Evolutionary conservation across 768 basidiomycete species (phyloP), one percentile per base, ranked within the genome.

Genomic region (Paxillus rubicundulus): DNA sequence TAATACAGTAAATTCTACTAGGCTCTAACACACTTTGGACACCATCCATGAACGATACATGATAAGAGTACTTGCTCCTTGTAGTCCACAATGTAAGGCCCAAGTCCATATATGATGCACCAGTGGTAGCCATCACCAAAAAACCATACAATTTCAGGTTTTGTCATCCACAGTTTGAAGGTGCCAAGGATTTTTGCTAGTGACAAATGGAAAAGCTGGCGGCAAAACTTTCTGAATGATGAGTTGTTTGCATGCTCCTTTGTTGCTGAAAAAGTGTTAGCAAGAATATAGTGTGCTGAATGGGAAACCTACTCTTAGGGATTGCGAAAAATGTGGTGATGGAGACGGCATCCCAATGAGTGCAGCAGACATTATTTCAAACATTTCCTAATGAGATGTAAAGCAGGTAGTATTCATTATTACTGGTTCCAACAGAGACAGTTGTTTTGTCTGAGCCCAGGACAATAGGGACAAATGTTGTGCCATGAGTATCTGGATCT

Each of bases 321-420:
- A 71, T 69, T 9, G 63, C 52, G 21, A 68, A 52, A 51, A 74
- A 73, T 1, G 54, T 67, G n/a, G 71, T 52, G 9, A 69, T 49
- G 0, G 51, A 47, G 7, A 57, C 24, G 1, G 53, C 48, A 44
- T 55, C 30, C 0, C 33, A 7, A 32, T 58, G 50, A 21, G 55
- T 50, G 18, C n/a, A 10, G 17, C n/a, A 14, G 7, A 48, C 38
- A 39, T 30, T 30, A 30, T 30, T 30, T 30, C 28, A 9, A 30
- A 30, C 9, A 9, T 30, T 30, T 30, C 28, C 24, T 0, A 58
- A 56, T 1, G 49, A 56, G 3, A 55, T 16, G 37, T 58, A 58
- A 1, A 58, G 44, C 1, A 41, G 54, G 18, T 55, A 54, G 8
- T 51, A 56, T 16, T 58, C 49, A 8, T 45, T 54, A 2, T 58